Percentiles rank a stretch among this genome's conserved stretches.
phyloP scores from a whole-genome alignment of 495 filamentous ascomycete species.

The Darksidea phi region DNA sequence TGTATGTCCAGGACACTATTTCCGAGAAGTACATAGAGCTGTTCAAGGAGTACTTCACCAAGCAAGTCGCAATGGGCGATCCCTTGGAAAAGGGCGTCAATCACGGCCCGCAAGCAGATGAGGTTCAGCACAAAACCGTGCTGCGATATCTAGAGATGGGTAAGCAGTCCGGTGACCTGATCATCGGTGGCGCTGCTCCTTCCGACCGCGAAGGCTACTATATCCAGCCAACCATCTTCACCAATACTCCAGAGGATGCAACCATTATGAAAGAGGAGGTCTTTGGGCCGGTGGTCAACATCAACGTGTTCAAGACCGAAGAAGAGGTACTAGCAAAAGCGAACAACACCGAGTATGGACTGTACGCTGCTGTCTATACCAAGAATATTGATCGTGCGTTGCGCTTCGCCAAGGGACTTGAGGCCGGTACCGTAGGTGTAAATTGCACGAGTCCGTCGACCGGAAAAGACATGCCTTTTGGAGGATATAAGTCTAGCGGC shows the following conservation, averaged over 20 bases:
- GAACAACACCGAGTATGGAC: slow-evolving; percentile 48
- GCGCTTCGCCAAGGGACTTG: slow-evolving; percentile 38
- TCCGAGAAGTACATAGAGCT: slow-evolving; percentile 38
- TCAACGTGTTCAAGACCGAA: slow-evolving; percentile 47
- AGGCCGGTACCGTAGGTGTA: slow-evolving; percentile 34
- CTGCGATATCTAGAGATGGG: slow-evolving; percentile 34
- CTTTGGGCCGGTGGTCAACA: slow-evolving; percentile 51
- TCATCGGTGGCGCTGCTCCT: slow-evolving; percentile 17
- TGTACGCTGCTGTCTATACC: slow-evolving; percentile 40
- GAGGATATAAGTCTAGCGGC: slow-evolving; percentile 38
- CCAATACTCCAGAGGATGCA: slow-evolving; percentile 44
- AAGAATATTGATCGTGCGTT: slow-evolving; percentile 37
- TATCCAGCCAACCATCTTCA: slow-evolving; percentile 52
- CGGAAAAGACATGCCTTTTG: slow-evolving; percentile 39
- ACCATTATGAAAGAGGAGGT: slow-evolving; percentile 48
- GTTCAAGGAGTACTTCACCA: slow-evolving; percentile 34
- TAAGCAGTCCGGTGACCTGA: slow-evolving; percentile 27
- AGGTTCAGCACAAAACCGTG: slow-evolving; percentile 35
- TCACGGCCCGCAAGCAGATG: slow-evolving; percentile 42
- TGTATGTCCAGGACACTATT: slow-evolving; percentile 46
- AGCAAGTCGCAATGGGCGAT: slow-evolving; percentile 38
- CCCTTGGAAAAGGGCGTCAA: slow-evolving; percentile 36
- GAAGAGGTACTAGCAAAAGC: slow-evolving; percentile 45
- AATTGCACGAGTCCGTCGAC: slow-evolving; percentile 38
- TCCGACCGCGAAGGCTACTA: slow-evolving; percentile 47